Percentiles rank a stretch among this genome's conserved stretches.
Evolutionary conservation across 2,329 filamentous ascomycete genomes (phyloP).

Genomic region (Periconia digitata): DNA sequence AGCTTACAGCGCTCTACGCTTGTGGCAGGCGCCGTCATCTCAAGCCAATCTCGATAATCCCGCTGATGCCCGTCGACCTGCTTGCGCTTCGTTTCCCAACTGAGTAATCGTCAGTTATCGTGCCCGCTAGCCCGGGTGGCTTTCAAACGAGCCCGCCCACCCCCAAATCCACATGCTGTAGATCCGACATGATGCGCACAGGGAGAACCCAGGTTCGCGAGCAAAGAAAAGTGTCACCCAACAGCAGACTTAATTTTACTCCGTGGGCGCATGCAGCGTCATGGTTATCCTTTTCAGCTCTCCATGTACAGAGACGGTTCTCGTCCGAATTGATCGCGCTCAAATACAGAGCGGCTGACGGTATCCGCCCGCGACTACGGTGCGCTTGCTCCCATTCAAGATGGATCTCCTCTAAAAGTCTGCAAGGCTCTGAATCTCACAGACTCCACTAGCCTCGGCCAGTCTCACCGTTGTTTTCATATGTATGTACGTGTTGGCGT

Average conservation of each 20-base stretch:
- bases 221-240: not conserved
- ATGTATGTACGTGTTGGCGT: slow-evolving; percentile 1
- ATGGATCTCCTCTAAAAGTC: not conserved
- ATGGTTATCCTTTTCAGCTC: slow-evolving; percentile 7
- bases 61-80: slow-evolving; percentile 27
- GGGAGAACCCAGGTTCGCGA: slow-evolving; percentile 24
- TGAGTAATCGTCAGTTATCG: slow-evolving; percentile 27
- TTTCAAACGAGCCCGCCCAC: slow-evolving; percentile 31
- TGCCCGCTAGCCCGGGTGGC: slow-evolving; percentile 34
- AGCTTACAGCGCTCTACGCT: not conserved
- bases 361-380: slow-evolving; percentile 10
- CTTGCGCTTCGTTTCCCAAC: slow-evolving; percentile 30
- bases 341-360: slow-evolving; percentile 4
- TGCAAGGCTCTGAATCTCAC: slow-evolving; percentile 7
- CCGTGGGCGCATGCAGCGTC: not conserved
- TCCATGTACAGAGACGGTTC: slow-evolving; percentile 10
- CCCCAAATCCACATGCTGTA: slow-evolving; percentile 31
- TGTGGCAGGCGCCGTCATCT: slow-evolving; percentile 6
- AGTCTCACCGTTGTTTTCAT: slow-evolving; percentile 2
- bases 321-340: not conserved
- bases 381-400: slow-evolving; percentile 21
- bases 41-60: slow-evolving; percentile 25
- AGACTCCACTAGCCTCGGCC: not conserved
- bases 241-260: slow-evolving; percentile 9
- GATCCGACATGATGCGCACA: slow-evolving; percentile 29